A percentile compares a stretch with the other conserved stretches of the same genome.
phyloP scores from a whole-genome alignment of 2,329 filamentous ascomycete genomes.

The Orbilia javanica region DNA sequence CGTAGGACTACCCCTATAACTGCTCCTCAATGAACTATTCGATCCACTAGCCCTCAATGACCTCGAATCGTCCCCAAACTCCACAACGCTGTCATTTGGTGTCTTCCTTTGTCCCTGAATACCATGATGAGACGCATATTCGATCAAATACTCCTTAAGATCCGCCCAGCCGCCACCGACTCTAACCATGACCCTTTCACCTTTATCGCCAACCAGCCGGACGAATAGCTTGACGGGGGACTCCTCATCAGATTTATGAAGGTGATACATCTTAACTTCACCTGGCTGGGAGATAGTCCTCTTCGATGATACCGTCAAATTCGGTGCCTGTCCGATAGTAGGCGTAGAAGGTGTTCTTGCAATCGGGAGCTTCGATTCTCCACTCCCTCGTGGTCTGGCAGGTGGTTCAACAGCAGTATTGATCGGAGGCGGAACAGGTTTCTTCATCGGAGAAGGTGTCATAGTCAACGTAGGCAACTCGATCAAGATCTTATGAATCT shows the following conservation, averaged over 20 bases:
- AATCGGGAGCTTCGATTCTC: conserved; percentile 65
- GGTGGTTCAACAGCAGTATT: conserved; percentile 35
- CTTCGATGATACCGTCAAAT: conserved; percentile 66
- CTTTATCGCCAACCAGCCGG: conserved; percentile 87
- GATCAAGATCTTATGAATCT: conserved; percentile 61
- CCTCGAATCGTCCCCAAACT: conserved; percentile 49
- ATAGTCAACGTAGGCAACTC: conserved; percentile 60
- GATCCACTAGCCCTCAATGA: conserved; percentile 48
- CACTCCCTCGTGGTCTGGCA: conserved; percentile 61
- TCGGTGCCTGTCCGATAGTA: conserved; percentile 66
- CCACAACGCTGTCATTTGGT: conserved; percentile 31
- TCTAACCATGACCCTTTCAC: conserved; percentile 95
- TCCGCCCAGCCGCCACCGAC: conserved; percentile 99
- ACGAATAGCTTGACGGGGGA: conserved; percentile 95
- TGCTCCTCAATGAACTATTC: conserved; percentile 55
- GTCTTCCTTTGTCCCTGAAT: conserved; percentile 68
- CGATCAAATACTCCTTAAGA: conserved; percentile 90
- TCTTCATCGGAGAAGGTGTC: conserved; percentile 58
- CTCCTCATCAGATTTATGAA: conserved; percentile 84
- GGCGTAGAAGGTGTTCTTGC: conserved; percentile 62
- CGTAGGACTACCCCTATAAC: conserved; percentile 65
- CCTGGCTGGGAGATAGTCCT: conserved; percentile 63
- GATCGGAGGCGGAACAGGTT: conserved; percentile 31
- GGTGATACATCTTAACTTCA: conserved; percentile 91
- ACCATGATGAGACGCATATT: conserved; percentile 92